Conservation (phyloP, 2,329 filamentous ascomycete genomes). For the Sclerotinia glacialis region DNA sequence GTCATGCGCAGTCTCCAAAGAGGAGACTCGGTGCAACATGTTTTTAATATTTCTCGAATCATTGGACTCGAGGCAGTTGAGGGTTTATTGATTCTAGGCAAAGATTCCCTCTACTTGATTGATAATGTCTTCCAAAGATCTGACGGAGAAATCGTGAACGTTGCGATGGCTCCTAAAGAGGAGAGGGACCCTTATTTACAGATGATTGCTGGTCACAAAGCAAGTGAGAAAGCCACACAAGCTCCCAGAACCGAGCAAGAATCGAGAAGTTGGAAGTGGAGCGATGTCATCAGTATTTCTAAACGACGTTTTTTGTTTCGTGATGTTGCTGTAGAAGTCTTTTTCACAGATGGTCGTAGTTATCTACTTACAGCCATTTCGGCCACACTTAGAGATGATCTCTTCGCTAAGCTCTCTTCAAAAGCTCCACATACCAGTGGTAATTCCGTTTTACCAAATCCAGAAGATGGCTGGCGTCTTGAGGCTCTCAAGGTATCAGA, state of each 20-base stretch:
- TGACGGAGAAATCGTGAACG: constrained; percentile 94
- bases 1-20: constrained; percentile 91
- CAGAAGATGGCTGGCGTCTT: constrained; percentile 88
- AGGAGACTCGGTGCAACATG: constrained; percentile 86
- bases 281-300: constrained; percentile 89
- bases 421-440: constrained; percentile 80
- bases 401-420: constrained; percentile 70
- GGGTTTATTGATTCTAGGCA: constrained; percentile 88
- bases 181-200: constrained; percentile 94
- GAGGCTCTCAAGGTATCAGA: constrained; percentile 73
- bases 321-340: constrained; percentile 94
- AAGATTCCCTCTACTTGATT: constrained; percentile 87
- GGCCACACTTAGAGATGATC: constrained; percentile 69
- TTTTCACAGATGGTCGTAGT: constrained; percentile 94
- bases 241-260: constrained; percentile 66
- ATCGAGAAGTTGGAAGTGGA: constrained; percentile 89
- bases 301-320: constrained; percentile 94
- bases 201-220: constrained; percentile 75
- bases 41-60: constrained; percentile 93
- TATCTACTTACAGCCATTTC: constrained; percentile 87
- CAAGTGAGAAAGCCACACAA: constrained; percentile 52
- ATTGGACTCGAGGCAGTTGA: constrained; percentile 91
- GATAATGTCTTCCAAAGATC: constrained; percentile 95
- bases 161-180: constrained; percentile 87
- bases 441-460: constrained; percentile 65